Evolutionary conservation across 352 stramenopile genomes (phyloP), one percentile per base, ranked within the genome.

Genomic region (Phytophthora pseudosyringae): DNA sequence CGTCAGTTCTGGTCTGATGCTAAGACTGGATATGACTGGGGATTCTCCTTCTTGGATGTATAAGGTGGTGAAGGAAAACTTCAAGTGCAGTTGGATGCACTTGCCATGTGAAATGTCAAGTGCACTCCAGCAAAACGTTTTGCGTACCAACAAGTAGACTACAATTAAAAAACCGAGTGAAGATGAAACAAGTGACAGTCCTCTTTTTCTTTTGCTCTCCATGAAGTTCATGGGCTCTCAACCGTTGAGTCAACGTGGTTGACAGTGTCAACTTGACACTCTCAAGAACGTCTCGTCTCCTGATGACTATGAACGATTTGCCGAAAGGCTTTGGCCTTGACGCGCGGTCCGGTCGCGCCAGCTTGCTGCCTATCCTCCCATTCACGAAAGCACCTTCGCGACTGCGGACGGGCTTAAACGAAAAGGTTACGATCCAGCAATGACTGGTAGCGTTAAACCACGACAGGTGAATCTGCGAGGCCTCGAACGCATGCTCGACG

Each of bases 401-500:
- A 21, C 36, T 5, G 39, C 39, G 31, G 31, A 35, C 31, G 31
- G 13, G n/a, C 5, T 47, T 29, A 21, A 21, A n/a, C n/a, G n/a
- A n/a, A n/a, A n/a, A n/a, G n/a, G n/a, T n/a, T n/a, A n/a, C n/a
- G 40, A 31, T 47, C 40, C 8, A 21, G 12, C 18, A 47, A 47
- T 47, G 40, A 10, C 16, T 26, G 16, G 13, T 26, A 13, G 10
- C 40, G 8, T 16, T 47, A 13, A 47, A 47, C 40, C 21, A 33
- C 57, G 43, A 36, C 43, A 46, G 16, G 16, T 71, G 3, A 47
- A 46, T 15, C 70, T 82, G 21, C 68, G 75, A 18, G 57, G 61
- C 2, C 53, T 72, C 29, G 71, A 80, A 38, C 68, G 75, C 16
- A 44, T 54, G 33, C 32, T 73, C 0, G 58, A 73, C 28, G 28